Base-by-base conservation (phyloP, 2,329 filamentous ascomycete species). In the Botrytis medusae region DNA sequence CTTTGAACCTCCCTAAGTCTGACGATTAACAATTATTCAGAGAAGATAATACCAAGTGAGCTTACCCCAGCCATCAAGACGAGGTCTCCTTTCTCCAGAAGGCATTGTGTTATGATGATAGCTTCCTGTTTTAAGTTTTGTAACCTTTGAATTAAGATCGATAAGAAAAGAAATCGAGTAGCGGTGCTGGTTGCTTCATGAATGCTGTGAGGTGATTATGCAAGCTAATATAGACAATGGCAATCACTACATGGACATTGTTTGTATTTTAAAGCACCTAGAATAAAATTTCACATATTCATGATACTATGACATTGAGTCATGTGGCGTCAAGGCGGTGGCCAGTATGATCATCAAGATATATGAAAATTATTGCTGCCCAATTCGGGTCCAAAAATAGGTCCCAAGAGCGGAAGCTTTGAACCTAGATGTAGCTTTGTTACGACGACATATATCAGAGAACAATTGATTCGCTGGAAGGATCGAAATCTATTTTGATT, bases 311-410 rank as follows among this genome's bases (percentile, higher is more conserved):
- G 29, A 5, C 22, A 12, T 62, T 54, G 44, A 63, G 12, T 63
- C 57, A 61, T 48, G 57, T 71, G 42, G 69, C 40, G 42, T 42
- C 25, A 48, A 62, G 69, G 57, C 25, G 32, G 32, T 62, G 69
- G 59, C 44, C 42, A 62, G 69, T 22, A 37, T 54, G 16, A 25
- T n/a, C 14, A 25, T 37, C 2, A 18, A 61, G 9, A 12, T 32
- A 48, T 44, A 71, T 34, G 59, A 7, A 6, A 22, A 34, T 61
- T 12, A 22, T 60, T 60, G n/a, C 32, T 71, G 59, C 69, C 59
- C 69, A 71, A 63, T 40, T 16, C 18, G 22, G 34, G 69, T 34
- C 18, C 44, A 48, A 2, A 61, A 51, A 37, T 34, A 51, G 65
- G 48, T 18, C 65, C 10, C 32, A 18, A 59, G 25, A 42, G 51